Evolutionary conservation across 305 asterid genomes (phyloP).

Genomic region (Stenogyne calaminthoides): DNA sequence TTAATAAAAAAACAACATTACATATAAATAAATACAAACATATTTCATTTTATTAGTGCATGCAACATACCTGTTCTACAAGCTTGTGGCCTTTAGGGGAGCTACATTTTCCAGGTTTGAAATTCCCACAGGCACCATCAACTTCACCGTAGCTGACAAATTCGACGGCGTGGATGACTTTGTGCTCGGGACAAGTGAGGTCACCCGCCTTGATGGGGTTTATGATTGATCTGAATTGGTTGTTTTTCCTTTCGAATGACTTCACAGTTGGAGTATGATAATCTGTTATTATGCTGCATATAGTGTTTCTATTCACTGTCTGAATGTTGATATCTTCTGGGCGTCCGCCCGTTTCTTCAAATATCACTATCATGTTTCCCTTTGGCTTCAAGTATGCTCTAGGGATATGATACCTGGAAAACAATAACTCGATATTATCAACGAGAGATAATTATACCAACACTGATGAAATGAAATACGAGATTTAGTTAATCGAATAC

Average conservation of each 20-base stretch:
- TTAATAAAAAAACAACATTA: too few relatives aligned
- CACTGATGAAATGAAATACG: not conserved
- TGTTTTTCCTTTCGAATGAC: slow-evolving; percentile 51
- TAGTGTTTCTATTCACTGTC: slow-evolving; percentile 74
- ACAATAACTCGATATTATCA: not conserved
- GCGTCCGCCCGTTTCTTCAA: slow-evolving; percentile 81
- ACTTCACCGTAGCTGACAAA: slow-evolving; percentile 67
- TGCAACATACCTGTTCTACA: slow-evolving; percentile 46
- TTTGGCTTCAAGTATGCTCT: slow-evolving; percentile 69
- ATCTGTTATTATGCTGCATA: slow-evolving; percentile 67
- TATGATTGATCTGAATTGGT: slow-evolving; percentile 33
- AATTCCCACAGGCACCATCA: slow-evolving; percentile 73
- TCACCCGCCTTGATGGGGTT: slow-evolving; percentile 48
- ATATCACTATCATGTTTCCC: slow-evolving; percentile 57
- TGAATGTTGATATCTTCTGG: slow-evolving; percentile 48
- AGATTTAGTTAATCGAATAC: slow-evolving; percentile 1
- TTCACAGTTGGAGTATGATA: slow-evolving; percentile 50
- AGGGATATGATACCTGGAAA: slow-evolving; percentile 79
- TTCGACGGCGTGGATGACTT: slow-evolving; percentile 53
- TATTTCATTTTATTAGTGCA: too few relatives aligned
- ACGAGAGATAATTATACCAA: too few relatives aligned
- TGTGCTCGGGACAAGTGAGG: slow-evolving; percentile 50
- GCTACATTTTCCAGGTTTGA: slow-evolving; percentile 49
- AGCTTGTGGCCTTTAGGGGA: slow-evolving; percentile 38
- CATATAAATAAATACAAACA: not conserved